Evolutionary conservation across 1,284 basidiomycete species (phyloP).

Genomic region (Malassezia cuniculi): DNA sequence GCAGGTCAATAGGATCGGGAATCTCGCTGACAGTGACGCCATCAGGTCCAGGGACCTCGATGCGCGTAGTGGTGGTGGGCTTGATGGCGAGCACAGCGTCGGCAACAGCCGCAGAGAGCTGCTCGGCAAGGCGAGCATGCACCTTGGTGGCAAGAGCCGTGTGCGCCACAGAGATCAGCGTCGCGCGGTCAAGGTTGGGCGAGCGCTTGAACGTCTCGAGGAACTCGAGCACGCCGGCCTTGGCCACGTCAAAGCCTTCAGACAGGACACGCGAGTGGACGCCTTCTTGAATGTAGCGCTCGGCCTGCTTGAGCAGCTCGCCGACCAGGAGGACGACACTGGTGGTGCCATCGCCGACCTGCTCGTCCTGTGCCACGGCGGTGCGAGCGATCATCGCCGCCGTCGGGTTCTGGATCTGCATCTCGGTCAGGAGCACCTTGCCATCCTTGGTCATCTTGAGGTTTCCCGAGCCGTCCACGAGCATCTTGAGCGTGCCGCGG

Average conservation of each 20-base stretch:
- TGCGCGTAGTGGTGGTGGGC: constrained; percentile 22
- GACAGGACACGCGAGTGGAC: constrained; percentile 93
- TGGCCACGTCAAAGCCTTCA: constrained; percentile 91
- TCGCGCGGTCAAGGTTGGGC: constrained; percentile 65
- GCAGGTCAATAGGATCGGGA: constrained; percentile 72
- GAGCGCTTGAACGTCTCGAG: constrained; percentile 75
- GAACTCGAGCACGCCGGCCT: constrained; percentile 90
- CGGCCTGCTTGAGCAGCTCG: constrained; percentile 91
- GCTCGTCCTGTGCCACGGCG: constrained; percentile 95
- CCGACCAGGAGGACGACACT: constrained; percentile 93
- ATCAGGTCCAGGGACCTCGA: constrained; percentile 29
- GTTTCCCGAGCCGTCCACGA: constrained; percentile 96
- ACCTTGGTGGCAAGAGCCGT: constrained; percentile 93
- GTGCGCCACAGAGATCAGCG: constrained; percentile 79
- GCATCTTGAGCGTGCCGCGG: constrained; percentile 77
- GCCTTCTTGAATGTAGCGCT: constrained; percentile 93
- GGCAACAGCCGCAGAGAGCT: constrained; percentile 81
- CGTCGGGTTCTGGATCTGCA: constrained; percentile 97
- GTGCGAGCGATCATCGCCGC: constrained; percentile 98
- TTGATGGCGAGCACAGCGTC: constrained; percentile 88
- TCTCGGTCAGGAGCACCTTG: constrained; percentile 94
- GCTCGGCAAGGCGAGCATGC: constrained; percentile 65
- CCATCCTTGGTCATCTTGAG: constrained; percentile 99
- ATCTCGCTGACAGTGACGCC: constrained; percentile 32
- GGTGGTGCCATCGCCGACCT: constrained; percentile 97